Evolutionary conservation across 805 yeast species (phyloP), one percentile per base, ranked within the genome.

Genomic region (Lachancea sp.): DNA sequence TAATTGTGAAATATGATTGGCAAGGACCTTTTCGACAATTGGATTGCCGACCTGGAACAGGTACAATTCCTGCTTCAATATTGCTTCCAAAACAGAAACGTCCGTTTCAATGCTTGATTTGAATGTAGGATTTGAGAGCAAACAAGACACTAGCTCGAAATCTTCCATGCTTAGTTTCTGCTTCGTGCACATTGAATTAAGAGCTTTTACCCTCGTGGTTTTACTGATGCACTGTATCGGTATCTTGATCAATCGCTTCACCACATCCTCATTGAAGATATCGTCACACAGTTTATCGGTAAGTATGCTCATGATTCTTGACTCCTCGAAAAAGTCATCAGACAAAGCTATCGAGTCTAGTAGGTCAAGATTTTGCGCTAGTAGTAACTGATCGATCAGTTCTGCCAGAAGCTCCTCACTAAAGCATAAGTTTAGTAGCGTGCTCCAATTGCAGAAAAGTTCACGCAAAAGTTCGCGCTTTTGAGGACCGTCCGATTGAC

Each of bases 401-500:
- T 30, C 3, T 1, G 52, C 37, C 3, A 75, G 52, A 5, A 67
- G 59, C 0, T 61, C 55, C 12, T 54, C 48, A 0, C 60, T 33
- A 51, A 74, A 68, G 38, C 63, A 50, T 5, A 47, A 38, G 52
- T 76, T 67, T 34, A 72, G 44, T 1, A 82, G 47, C 0, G 81
- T 73, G 33, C 72, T 54, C 88, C 88, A 83, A 53, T 86, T 74
- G 9, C 54, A 50, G 42, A 80, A 69, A 0, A 70, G 43, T 12
- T 55, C 44, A 30, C 47, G 25, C 8, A 66, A 44, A 41, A 60
- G 48, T 10, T 38, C 25, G 22, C 37, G 38, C 31, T 34, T 27
- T 16, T 41, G 42, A 12, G 19, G 11, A 8, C 33, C 11, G 1
- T 44, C 42, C 1, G 44, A 16, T 2, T 57, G 42, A 2, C 39